Evolutionary conservation across 2,329 filamentous ascomycete species (phyloP), one percentile per base, ranked within the genome.

Genomic region (Berkeleyomyces rouxiae): DNA sequence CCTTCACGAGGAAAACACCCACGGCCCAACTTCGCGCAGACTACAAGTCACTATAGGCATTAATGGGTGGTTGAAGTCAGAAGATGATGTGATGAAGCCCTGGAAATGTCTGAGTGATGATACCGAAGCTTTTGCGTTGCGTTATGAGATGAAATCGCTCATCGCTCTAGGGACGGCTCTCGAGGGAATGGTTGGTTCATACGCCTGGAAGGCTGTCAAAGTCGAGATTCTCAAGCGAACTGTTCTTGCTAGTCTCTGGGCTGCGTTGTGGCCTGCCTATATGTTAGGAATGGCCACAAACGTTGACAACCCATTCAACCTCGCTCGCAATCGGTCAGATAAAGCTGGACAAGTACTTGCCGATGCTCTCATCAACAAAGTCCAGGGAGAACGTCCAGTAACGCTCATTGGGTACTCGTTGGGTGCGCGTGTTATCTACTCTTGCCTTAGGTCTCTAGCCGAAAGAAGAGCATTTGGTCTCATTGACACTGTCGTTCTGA

Each of bases 31-130:
- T 23, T 49, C 57, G 53, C 39, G 65, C 5, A 80, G 86, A 2
- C 74, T 96, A 3, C 82, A 90, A 9, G 85, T 96, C 2, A 90
- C 88, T 0, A 88, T 96, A 64, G 89, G 88, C 7, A 83, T 95
- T 66, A 92, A 89, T 65, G 91, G 91, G 43, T 96, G 90, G 91
- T 78, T 95, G 10, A 85, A 81, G 2, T 78, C 82, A 6, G 82
- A 87, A 67, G 81, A 86, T 39, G 89, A 96, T 67, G 82, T 95
- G 36, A 80, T 86, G 4, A 81, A 82, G 66, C 90, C 91, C 0
- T 96, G 91, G 91, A 80, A 82, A 40, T 84, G 86, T 39, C 77
- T 96, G 10, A 82, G 83, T 2, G 75, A 81, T 40, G 80, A 87
- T 65, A 80, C 86, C 1, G 91, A 96, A 71, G 84, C 88, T 0